A percentile compares a stretch with the other conserved stretches of the same genome.
Evolutionary conservation across 768 basidiomycete species (phyloP).

Genomic region (Termitomyces sp.): DNA sequence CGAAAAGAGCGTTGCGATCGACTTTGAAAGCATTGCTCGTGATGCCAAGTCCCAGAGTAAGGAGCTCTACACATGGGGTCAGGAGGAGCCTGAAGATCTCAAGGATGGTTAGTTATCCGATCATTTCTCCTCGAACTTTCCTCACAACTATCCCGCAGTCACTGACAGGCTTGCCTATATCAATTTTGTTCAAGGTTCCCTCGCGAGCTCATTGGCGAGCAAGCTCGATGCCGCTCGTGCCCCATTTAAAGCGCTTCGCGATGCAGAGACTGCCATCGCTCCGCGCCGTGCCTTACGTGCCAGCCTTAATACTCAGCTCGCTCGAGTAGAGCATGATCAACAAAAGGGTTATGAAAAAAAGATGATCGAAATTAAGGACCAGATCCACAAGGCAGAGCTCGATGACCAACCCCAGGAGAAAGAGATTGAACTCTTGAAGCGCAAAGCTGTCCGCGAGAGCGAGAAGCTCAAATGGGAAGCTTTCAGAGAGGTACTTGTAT

Average conservation of each 20-base stretch:
- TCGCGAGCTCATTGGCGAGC: constrained; percentile 55
- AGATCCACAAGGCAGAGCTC: constrained; percentile 60
- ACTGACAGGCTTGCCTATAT: constrained; percentile 81
- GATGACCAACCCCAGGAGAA: constrained; percentile 67
- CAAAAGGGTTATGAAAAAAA: constrained; percentile 64
- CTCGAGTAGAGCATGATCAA: constrained; percentile 61
- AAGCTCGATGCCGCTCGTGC: constrained; percentile 63
- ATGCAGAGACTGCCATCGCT: constrained; percentile 57
- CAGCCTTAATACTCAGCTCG: constrained; percentile 57
- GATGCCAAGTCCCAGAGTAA: constrained; percentile 75
- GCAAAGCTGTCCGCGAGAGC: constrained; percentile 73
- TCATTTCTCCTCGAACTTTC: constrained; percentile 3
- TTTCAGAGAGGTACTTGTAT: constrained; percentile 58
- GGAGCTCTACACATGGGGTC: constrained; percentile 85
- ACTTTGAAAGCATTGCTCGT: constrained; percentile 62
- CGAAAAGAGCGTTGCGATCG: constrained; percentile 75
- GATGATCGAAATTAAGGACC: constrained; percentile 65
- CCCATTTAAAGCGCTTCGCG: constrained; percentile 69
- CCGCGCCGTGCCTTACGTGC: constrained; percentile 64
- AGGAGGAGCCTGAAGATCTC: constrained; percentile 64
- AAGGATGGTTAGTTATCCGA: constrained; percentile 58
- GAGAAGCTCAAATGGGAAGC: constrained; percentile 80
- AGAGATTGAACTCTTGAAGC: constrained; percentile 68
- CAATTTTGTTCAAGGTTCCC: constrained; percentile 71
- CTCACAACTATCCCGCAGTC: constrained; percentile 36